A percentile compares a stretch with the other conserved stretches of the same genome.
These are phyloP conservation scores for Boletus hoseneyae DNA, from an alignment of 1,284 basidiomycete genomes.

Conservation along the genomic window DNA sequence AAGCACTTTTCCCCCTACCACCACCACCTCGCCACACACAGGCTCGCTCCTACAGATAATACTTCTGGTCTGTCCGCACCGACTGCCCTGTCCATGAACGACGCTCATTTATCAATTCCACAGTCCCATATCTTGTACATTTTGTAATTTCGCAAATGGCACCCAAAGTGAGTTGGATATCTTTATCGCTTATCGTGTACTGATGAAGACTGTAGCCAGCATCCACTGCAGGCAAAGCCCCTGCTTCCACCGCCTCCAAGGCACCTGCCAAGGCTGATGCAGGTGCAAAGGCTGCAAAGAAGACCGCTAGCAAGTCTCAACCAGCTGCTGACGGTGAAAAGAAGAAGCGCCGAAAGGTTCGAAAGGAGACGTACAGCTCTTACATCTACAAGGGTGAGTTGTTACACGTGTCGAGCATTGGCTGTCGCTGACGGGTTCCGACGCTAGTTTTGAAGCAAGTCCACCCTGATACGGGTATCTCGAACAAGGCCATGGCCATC, in stretches of 20 bases:
- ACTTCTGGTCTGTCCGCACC: conserved; percentile 25
- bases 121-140: conserved; percentile 34
- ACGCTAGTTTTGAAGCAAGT: conserved; percentile 62
- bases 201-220: conserved; percentile 50
- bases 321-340: conserved; percentile 66
- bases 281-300: conserved; percentile 80
- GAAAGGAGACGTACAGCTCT: conserved; percentile 91
- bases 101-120: conserved; percentile 11
- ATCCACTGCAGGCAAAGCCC: conserved; percentile 77
- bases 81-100: conserved; percentile 2
- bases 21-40: conserved; percentile 19
- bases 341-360: conserved; percentile 87
- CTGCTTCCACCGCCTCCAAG: conserved; percentile 75
- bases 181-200: conserved; percentile 12
- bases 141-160: conserved; percentile 32
- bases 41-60: conserved; percentile 17
- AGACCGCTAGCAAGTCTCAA: conserved; percentile 67
- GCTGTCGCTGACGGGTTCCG: neutral
- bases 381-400: conserved; percentile 87
- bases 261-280: conserved; percentile 74
- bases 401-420: conserved; percentile 28
- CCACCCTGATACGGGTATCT: conserved; percentile 80
- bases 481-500: conserved; percentile 82
- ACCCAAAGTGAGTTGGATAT: conserved; percentile 27
- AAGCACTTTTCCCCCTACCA: conserved; percentile 30